Conservation (phyloP, 768 basidiomycete genomes). For the Trametes cingulata region DNA sequence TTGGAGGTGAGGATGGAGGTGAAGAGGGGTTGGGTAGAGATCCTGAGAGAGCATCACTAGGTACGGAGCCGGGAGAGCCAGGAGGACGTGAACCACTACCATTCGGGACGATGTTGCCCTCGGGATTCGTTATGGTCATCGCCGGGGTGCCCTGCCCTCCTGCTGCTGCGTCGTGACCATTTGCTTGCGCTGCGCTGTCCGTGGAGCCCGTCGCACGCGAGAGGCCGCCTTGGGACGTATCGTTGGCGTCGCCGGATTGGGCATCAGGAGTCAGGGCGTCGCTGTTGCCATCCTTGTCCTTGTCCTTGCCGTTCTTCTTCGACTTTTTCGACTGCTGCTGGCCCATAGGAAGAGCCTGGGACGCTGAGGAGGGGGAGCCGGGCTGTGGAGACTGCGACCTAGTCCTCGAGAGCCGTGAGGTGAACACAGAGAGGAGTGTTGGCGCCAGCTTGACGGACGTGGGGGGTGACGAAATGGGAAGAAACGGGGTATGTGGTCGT, state of each 20-base stretch:
- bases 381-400: slow-evolving; percentile 74
- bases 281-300: slow-evolving; percentile 51
- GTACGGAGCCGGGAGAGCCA: slow-evolving; percentile 32
- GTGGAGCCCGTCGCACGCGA: slow-evolving; percentile 45
- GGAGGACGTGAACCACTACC: slow-evolving; percentile 40
- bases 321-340: slow-evolving; percentile 84
- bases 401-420: slow-evolving; percentile 69
- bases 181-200: slow-evolving; percentile 40
- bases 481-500: slow-evolving; percentile 15
- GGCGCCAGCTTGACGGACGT: slow-evolving; percentile 68
- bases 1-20: slow-evolving; percentile 26
- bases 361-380: slow-evolving; percentile 40
- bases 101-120: slow-evolving; percentile 40
- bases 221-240: slow-evolving; percentile 42
- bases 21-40: slow-evolving; percentile 30
- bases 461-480: slow-evolving; percentile 7
- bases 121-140: slow-evolving; percentile 37
- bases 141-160: slow-evolving; percentile 35
- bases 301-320: slow-evolving; percentile 71
- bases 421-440: slow-evolving; percentile 74
- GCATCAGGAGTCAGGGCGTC: slow-evolving; percentile 41
- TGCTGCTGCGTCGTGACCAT: slow-evolving; percentile 37
- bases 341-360: slow-evolving; percentile 63
- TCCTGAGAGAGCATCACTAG: slow-evolving; percentile 42
- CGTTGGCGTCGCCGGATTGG: slow-evolving; percentile 41